phyloP scores from a whole-genome alignment of 2,329 filamentous ascomycete genomes.

The Claviceps capensis region DNA sequence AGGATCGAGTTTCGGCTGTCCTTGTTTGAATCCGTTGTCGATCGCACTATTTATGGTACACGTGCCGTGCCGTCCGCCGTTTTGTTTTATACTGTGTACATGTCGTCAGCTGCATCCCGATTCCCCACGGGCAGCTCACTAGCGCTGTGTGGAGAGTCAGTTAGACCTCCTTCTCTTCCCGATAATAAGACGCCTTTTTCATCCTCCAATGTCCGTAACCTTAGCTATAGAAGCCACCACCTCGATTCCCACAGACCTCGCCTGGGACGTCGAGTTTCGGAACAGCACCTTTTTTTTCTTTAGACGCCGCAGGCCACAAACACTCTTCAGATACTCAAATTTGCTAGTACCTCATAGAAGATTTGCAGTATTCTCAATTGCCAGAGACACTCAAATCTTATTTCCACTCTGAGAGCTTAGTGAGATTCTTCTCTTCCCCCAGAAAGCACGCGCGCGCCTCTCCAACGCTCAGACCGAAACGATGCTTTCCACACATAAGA shows the following conservation, averaged over 20 bases:
- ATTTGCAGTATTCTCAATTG: neutral
- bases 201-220: neutral
- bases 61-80: neutral
- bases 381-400: neutral
- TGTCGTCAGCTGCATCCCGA: neutral
- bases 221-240: slow-evolving; percentile 41
- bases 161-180: neutral
- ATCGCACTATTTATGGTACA: neutral
- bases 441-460: neutral
- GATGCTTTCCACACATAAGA: slow-evolving; percentile 84
- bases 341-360: slow-evolving; percentile 15
- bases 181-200: slow-evolving; percentile 17
- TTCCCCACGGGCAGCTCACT: slow-evolving; percentile 26
- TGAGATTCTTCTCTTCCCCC: neutral
- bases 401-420: neutral
- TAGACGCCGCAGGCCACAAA: neutral
- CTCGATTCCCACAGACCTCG: slow-evolving; percentile 60
- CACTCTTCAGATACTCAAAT: neutral
- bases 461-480: slow-evolving; percentile 2
- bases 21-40: too few species aligned
- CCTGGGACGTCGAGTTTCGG: slow-evolving; percentile 31
- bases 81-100: neutral
- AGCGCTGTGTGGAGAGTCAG: neutral
- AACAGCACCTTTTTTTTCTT: slow-evolving; percentile 2
- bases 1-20: too few species aligned